Percentiles rank a stretch among this genome's conserved stretches.
These are phyloP conservation scores for Solanum paucissectum DNA, from an alignment of 257 asterid genomes.

Conservation along the genomic window DNA sequence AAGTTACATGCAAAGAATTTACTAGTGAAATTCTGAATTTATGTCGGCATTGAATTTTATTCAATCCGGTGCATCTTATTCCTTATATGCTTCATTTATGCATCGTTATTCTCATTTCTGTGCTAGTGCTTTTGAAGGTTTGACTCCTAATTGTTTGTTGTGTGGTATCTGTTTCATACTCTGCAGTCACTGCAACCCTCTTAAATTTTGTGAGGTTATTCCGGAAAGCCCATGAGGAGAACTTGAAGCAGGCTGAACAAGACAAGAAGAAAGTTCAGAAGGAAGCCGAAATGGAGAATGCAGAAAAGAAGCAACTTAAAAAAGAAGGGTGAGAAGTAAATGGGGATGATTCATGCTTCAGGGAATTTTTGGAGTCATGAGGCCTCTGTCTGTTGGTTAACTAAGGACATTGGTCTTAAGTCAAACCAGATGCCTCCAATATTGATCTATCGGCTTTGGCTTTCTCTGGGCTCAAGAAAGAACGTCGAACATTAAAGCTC, in stretches of 20 bases:
- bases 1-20: neutral
- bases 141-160: neutral
- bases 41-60: neutral
- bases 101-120: neutral
- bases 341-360: neutral
- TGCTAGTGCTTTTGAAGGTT: neutral
- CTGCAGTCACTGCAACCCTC: constrained; percentile 60
- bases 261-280: constrained; percentile 71
- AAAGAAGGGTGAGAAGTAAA: constrained; percentile 22
- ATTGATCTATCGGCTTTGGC: neutral
- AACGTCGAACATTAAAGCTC: neutral
- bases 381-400: neutral
- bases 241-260: constrained; percentile 58
- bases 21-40: neutral
- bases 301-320: constrained; percentile 27
- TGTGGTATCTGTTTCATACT: constrained; percentile 9
- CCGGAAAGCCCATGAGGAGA: constrained; percentile 64
- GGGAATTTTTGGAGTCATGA: neutral
- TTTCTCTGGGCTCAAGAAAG: neutral
- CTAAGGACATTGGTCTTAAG: neutral
- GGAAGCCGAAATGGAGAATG: constrained; percentile 60
- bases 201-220: constrained; percentile 63
- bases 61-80: neutral
- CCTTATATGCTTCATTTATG: neutral
- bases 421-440: neutral